phyloP scores from a whole-genome alignment of 129 eudicot species.

The Lonicera japonica region DNA sequence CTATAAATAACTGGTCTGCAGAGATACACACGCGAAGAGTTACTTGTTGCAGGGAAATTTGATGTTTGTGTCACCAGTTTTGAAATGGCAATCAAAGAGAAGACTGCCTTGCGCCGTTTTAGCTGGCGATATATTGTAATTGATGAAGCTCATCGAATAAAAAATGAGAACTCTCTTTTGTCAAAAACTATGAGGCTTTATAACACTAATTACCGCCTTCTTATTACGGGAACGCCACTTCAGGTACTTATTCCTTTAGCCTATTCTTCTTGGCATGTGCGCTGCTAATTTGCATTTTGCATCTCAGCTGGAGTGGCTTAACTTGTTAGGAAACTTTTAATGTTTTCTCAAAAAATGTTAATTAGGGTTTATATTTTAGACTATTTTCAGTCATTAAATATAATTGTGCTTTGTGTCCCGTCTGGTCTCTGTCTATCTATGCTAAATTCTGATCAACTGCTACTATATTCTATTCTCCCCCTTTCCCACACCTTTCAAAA shows the following conservation, averaged over 20 bases:
- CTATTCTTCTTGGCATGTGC: too few species aligned
- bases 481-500: too few species aligned
- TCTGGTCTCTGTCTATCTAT: too few species aligned
- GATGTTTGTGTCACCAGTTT: conserved; percentile 95
- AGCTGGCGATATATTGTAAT: conserved; percentile 92
- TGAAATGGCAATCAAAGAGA: conserved; percentile 93
- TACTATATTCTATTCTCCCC: too few species aligned
- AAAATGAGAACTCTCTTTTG: conserved; percentile 83
- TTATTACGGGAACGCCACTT: conserved; percentile 95
- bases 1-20: conserved; percentile 19
- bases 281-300: too few species aligned
- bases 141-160: conserved; percentile 93
- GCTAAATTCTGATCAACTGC: too few species aligned
- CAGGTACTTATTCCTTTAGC: conserved; percentile 38
- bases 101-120: conserved; percentile 69
- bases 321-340: too few species aligned
- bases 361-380: too few species aligned
- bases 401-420: too few species aligned
- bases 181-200: conserved; percentile 92
- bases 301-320: too few species aligned
- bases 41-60: conserved; percentile 85
- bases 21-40: conserved; percentile 76
- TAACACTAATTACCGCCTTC: conserved; percentile 84
- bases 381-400: too few species aligned
- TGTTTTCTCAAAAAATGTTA: too few species aligned